Base-by-base conservation (phyloP, 306 rosid genomes). In the Sicyos baderoa region DNA sequence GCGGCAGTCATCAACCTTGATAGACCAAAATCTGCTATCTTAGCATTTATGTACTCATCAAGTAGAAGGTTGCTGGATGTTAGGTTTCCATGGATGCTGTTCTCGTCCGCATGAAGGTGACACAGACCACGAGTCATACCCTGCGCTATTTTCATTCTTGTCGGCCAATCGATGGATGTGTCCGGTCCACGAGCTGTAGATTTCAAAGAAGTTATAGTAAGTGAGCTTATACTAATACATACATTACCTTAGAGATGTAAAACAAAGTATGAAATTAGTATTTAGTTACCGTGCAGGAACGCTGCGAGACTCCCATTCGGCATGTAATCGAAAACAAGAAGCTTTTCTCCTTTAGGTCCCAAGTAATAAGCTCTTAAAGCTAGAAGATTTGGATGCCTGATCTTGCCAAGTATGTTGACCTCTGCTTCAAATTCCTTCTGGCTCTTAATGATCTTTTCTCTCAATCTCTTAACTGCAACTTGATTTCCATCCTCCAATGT, bases 291-390 rank as follows among this genome's bases (percentile, higher is more conserved):
- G 65, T 92, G 98, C 54, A 92, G 83, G 75, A 87, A 86, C 7
- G 93, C 55, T 45, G 96, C 83, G 22, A 92, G 96, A 70, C 89
- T 89, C 35, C 89, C 97, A 23, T 74, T 85, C 7, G 96, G 82
- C 83, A 89, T 85, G 85, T 82, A 89, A 60, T 89, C 95, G 45
- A 89, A 91, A 64, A 89, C 97, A 32, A 91, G 87, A 75, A 91
- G 95, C 84, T 89, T 91, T 69, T 91, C 97, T 70, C 96, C 96
- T 70, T 85, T 91, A 48, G 97, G 96, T 47, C 96, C 96, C 72
- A 78, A 14, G 88, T 91, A 91, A 76, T 81, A 91, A 23, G 96
- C 97, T 74, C 97, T 82, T 11, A 89, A 27, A 71, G 97, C 89
- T 83, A 89, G 63, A 29, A 91, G 89, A 79, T 91, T 85, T 45